Evolutionary conservation across 495 filamentous ascomycete genomes (phyloP), one percentile per base, ranked within the genome.

Genomic region (Aspergillus bertholletiae): DNA sequence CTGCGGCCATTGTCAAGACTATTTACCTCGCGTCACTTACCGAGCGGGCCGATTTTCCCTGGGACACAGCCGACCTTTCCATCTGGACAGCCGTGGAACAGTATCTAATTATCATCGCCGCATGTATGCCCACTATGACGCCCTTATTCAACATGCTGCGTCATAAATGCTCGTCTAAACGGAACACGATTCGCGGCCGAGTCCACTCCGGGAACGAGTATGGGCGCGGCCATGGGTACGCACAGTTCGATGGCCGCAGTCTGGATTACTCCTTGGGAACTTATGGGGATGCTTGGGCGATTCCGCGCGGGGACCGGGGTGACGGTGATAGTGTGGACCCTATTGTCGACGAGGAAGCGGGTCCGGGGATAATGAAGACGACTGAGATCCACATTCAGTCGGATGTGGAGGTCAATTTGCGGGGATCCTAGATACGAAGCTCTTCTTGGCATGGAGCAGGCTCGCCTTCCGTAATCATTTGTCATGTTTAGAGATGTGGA

Each of bases 1-100:
- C 49, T 17, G 56, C 56, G 15, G 56, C 56, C 1, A 58, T 58
- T n/a, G 28, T 58, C 18, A 58, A 58, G 41, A 53, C 56, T 4
- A 54, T 40, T 18, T 20, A 58, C 28, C 51, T 58, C 26, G 18
- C 50, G 18, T 20, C 39, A 35, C 30, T 58, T 7, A 20, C 45
- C 15, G 12, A 37, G 5, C 46, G 50, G 43, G 18, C 20, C 15
- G 46, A 58, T 35, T 50, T 44, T 35, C 23, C 50, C 20, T 58
- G 56, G 56, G 39, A 49, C 15, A 41, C 39, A 15, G 34, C 53
- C 2, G 35, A 53, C 17, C 55, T 57, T 5, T 39, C 49, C 0
- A 49, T 53, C 45, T 57, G 49, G 49, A 46, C 53, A 24, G 35
- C 43, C 0, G 18, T 57, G 18, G 55, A 57, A 44, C 55, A 57